Conservation (phyloP, 176 grass and related monocot species). For the Leersia perrieri region DNA sequence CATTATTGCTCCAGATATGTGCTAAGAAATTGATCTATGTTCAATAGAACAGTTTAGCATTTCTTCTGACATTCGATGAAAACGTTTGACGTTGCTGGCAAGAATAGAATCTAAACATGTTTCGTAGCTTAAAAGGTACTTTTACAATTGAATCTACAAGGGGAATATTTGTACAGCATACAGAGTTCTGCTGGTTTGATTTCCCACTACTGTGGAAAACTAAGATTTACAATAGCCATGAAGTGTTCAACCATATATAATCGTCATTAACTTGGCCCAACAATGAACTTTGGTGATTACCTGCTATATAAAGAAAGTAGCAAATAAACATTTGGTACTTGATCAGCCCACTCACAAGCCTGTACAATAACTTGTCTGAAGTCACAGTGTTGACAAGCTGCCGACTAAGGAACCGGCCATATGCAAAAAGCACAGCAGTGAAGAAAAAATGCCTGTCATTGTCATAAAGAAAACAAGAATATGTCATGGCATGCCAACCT, state of each 20-base stretch:
- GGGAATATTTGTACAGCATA: too few species aligned
- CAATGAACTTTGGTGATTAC: slow-evolving; percentile 23
- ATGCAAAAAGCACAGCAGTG: slow-evolving; percentile 80
- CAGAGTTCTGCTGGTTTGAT: too few species aligned
- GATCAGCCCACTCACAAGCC: slow-evolving; percentile 70
- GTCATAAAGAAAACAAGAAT: slow-evolving; percentile 6
- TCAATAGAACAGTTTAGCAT: too few species aligned
- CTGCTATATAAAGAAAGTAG: slow-evolving; percentile 96
- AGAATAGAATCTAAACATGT: too few species aligned
- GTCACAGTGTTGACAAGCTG: slow-evolving; percentile 90
- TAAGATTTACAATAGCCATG: background rate
- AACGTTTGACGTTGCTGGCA: too few species aligned
- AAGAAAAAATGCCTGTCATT: slow-evolving; percentile 86
- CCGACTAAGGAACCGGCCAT: slow-evolving; percentile 80
- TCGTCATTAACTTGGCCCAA: background rate
- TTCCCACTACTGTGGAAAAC: background rate
- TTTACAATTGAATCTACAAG: too few species aligned
- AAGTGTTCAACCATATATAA: background rate
- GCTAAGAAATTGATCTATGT: too few species aligned
- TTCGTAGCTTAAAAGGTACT: too few species aligned
- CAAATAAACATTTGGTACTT: slow-evolving; percentile 98
- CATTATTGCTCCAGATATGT: too few species aligned
- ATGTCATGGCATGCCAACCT: background rate
- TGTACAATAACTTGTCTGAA: slow-evolving; percentile 77
- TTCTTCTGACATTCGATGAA: too few species aligned